Percentiles rank a stretch among this genome's conserved stretches.
These are phyloP conservation scores for Elongisporangium undulatum DNA, from an alignment of 352 stramenopile genomes.

Conservation along the genomic window DNA sequence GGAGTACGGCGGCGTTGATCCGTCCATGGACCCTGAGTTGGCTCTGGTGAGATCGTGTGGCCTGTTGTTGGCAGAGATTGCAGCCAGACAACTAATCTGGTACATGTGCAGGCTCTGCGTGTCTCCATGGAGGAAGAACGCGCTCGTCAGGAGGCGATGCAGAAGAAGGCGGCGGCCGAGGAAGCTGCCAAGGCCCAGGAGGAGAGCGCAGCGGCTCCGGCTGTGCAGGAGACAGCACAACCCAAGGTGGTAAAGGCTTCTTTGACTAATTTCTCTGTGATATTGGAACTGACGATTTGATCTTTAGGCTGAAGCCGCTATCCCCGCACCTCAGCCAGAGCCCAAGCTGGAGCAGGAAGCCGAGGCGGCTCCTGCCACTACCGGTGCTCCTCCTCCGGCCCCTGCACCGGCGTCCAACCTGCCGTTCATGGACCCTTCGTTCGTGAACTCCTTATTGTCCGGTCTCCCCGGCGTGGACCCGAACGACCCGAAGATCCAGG, in stretches of 20 bases:
- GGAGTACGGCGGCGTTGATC: slow-evolving; percentile 96
- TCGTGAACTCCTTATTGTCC: slow-evolving; percentile 89
- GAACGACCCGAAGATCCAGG: slow-evolving; percentile 91
- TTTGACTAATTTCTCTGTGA: slow-evolving; percentile 6
- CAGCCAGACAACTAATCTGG: not conserved
- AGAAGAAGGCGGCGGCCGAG: slow-evolving; percentile 86
- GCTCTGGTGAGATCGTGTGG: slow-evolving; percentile 84
- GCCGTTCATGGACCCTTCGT: slow-evolving; percentile 88
- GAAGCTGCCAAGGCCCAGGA: slow-evolving; percentile 46
- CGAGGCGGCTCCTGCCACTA: slow-evolving; percentile 21
- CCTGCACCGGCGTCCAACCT: slow-evolving; percentile 74
- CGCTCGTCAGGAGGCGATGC: slow-evolving; percentile 91
- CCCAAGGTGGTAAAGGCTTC: slow-evolving; percentile 6
- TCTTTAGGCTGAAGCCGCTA: not conserved
- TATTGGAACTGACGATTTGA: not conserved
- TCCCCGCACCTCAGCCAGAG: not conserved
- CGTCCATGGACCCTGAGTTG: slow-evolving; percentile 98
- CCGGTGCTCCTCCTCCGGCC: slow-evolving; percentile 44
- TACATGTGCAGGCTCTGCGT: slow-evolving; percentile 68
- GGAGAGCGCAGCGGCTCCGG: slow-evolving; percentile 18
- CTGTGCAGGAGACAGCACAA: slow-evolving; percentile 6
- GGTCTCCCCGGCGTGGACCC: slow-evolving; percentile 87
- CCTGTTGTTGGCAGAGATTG: not conserved
- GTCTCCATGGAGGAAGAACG: slow-evolving; percentile 99
- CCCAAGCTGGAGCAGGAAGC: slow-evolving; percentile 16